phyloP scores from a whole-genome alignment of 2,329 filamentous ascomycete species.

The Colletotrichum sp. region DNA sequence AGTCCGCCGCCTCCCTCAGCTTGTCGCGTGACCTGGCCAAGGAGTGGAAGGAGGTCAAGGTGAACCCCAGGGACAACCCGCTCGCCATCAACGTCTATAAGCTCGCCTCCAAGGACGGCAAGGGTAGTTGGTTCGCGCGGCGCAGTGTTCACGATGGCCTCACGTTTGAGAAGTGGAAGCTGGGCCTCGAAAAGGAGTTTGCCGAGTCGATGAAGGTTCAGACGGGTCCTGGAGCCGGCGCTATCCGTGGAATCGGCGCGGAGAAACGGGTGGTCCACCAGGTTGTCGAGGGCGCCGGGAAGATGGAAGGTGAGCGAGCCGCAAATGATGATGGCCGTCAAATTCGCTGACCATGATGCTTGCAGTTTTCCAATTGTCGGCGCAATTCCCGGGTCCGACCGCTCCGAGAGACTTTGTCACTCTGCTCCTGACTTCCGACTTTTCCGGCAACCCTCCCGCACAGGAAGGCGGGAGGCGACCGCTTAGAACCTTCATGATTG shows the following conservation, averaged over 20 bases:
- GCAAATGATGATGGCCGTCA: not conserved
- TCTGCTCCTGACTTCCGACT: constrained; percentile 72
- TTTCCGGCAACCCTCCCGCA: constrained; percentile 43
- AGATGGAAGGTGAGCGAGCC: constrained; percentile 61
- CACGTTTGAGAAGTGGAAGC: constrained; percentile 78
- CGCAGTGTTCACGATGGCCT: constrained; percentile 82
- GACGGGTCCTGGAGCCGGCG: constrained; percentile 72
- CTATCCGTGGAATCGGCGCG: constrained; percentile 84
- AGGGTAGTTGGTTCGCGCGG: constrained; percentile 88
- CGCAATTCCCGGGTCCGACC: constrained; percentile 88
- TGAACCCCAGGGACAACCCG: constrained; percentile 75
- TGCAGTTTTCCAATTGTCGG: constrained; percentile 82
- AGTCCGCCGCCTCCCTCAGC: constrained; percentile 52
- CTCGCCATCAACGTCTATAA: constrained; percentile 82
- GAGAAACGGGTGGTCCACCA: constrained; percentile 74
- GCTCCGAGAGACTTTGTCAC: constrained; percentile 88
- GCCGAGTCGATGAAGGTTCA: constrained; percentile 75
- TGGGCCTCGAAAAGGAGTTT: constrained; percentile 80
- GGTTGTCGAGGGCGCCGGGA: constrained; percentile 61
- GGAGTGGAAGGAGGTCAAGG: constrained; percentile 86
- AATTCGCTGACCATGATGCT: constrained; percentile 6
- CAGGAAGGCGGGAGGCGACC: constrained; percentile 39
- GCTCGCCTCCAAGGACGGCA: constrained; percentile 77
- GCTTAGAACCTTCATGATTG: constrained; percentile 79
- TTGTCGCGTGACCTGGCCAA: constrained; percentile 67